phyloP scores from a whole-genome alignment of 2,329 filamentous ascomycete species.

The Clathrospora elynae region DNA sequence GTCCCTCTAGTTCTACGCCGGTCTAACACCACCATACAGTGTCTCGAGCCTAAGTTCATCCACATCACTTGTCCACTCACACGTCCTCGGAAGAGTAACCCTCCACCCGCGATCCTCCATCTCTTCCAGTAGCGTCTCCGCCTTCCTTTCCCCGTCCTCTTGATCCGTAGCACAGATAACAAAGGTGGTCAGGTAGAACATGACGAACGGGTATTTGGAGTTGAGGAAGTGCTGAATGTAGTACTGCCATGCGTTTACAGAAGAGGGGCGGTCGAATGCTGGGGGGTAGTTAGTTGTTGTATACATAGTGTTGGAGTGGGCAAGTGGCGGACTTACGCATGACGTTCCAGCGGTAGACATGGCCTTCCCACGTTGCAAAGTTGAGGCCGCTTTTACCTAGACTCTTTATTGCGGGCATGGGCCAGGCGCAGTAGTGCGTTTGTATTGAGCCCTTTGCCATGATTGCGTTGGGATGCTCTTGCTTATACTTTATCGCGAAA shows the following conservation, averaged over 20 bases:
- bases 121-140: slow-evolving; percentile 21
- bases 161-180: slow-evolving; percentile 30
- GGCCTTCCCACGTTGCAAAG: slow-evolving; percentile 38
- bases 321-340: slow-evolving; percentile 27
- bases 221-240: slow-evolving; percentile 39
- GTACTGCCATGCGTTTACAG: slow-evolving; percentile 39
- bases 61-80: slow-evolving; percentile 25
- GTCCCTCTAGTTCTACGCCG: slow-evolving; percentile 15
- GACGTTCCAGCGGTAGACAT: slow-evolving; percentile 39
- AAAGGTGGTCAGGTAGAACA: slow-evolving; percentile 37
- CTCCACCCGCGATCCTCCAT: slow-evolving; percentile 34
- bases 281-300: not conserved
- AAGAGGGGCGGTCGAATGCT: slow-evolving; percentile 40
- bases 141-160: slow-evolving; percentile 26
- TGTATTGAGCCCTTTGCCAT: slow-evolving; percentile 37
- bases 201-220: slow-evolving; percentile 34
- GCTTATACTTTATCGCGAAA: slow-evolving; percentile 25
- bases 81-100: slow-evolving; percentile 19
- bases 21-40: slow-evolving; percentile 26
- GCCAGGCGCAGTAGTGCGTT: slow-evolving; percentile 42
- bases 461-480: slow-evolving; percentile 26
- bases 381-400: slow-evolving; percentile 26
- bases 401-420: slow-evolving; percentile 35
- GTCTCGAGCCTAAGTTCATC: slow-evolving; percentile 27
- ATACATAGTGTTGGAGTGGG: not conserved